Conservation (phyloP, 768 basidiomycete species). For the Inosperma sp. region DNA sequence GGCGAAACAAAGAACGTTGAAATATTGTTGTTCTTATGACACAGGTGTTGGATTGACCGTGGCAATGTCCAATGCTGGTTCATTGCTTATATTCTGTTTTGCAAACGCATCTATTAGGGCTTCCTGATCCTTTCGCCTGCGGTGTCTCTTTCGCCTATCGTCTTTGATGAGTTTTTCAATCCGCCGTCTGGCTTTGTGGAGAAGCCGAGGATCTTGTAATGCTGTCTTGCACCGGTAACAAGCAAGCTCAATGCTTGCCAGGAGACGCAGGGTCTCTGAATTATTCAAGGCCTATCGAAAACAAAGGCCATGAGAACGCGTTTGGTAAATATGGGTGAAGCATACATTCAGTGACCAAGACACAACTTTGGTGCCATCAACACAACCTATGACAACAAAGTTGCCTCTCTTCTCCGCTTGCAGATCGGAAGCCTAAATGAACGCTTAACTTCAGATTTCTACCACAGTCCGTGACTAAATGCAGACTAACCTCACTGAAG, state of each 20-base stretch:
- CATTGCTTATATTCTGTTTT: conserved; percentile 42
- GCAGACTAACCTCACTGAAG: conserved; percentile 59
- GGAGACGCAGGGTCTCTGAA: conserved; percentile 73
- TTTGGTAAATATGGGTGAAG: conserved; percentile 10
- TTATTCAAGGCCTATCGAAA: conserved; percentile 76
- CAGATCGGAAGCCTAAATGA: conserved; percentile 53
- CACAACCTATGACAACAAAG: conserved; percentile 78
- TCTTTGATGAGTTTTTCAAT: conserved; percentile 83
- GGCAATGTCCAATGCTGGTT: conserved; percentile 8
- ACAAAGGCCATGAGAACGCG: conserved; percentile 12
- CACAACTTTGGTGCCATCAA: conserved; percentile 67
- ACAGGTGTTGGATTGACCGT: conserved; percentile 12
- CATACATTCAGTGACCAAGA: conserved; percentile 84
- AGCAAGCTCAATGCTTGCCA: conserved; percentile 81
- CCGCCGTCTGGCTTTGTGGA: conserved; percentile 60
- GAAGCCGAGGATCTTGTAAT: conserved; percentile 60
- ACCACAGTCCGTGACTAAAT: neutral
- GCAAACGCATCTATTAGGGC: conserved; percentile 78
- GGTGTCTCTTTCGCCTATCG: conserved; percentile 75
- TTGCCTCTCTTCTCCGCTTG: conserved; percentile 87
- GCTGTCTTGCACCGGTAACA: conserved; percentile 74
- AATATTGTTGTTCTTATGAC: no score
- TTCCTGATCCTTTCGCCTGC: conserved; percentile 79
- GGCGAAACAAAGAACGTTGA: no score
- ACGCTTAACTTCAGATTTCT: neutral